These are phyloP conservation scores for Podospora pseudoanserina DNA, from an alignment of 495 filamentous ascomycete genomes.

Conservation along the genomic window DNA sequence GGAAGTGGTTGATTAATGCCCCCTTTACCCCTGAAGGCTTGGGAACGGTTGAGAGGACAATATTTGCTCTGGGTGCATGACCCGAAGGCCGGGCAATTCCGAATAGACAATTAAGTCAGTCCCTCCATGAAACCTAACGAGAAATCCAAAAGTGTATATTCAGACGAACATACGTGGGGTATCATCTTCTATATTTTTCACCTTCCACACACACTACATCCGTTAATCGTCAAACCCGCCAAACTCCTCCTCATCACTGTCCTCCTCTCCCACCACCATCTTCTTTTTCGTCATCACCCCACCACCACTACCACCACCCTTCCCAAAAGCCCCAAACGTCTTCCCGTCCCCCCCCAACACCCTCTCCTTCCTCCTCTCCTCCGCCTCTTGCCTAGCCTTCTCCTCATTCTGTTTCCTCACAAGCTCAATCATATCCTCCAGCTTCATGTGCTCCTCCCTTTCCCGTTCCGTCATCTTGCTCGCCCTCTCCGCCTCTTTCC, in stretches of 20 bases:
- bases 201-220: not conserved
- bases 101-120: too few relatives aligned
- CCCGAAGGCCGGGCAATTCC: too few relatives aligned
- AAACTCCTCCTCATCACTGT: slow-evolving; percentile 44
- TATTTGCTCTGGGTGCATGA: too few relatives aligned
- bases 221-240: slow-evolving; percentile 40
- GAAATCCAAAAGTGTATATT: too few relatives aligned
- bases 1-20: too few relatives aligned
- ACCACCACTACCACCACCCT: not conserved
- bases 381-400: slow-evolving; percentile 39
- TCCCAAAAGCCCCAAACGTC: not conserved
- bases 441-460: slow-evolving; percentile 62
- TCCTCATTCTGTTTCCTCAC: slow-evolving; percentile 58
- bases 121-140: too few relatives aligned
- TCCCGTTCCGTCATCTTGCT: slow-evolving; percentile 72
- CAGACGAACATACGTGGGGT: not conserved
- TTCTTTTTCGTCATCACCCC: slow-evolving; percentile 31
- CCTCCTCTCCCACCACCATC: slow-evolving; percentile 33
- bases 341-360: slow-evolving; percentile 52
- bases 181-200: not conserved
- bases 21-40: too few relatives aligned
- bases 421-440: slow-evolving; percentile 66
- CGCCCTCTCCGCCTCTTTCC: slow-evolving; percentile 63
- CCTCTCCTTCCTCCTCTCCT: slow-evolving; percentile 3
- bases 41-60: too few relatives aligned